Evolutionary conservation across 768 basidiomycete genomes (phyloP).

Genomic region (Clavulina sp.): DNA sequence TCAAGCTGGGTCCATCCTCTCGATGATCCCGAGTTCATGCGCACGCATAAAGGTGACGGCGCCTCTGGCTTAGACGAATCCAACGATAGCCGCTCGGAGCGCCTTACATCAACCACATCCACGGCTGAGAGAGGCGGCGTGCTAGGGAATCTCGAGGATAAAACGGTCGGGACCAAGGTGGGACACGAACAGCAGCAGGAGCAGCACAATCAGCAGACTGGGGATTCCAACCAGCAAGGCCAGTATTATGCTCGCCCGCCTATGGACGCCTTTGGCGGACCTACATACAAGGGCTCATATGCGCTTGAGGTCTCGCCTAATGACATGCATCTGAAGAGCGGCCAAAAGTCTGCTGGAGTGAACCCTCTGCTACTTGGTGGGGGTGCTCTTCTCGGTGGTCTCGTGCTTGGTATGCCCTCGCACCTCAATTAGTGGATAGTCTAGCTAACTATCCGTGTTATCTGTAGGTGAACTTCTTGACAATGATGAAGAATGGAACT

Average conservation of each 20-base stretch:
- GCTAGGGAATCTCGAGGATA: not conserved
- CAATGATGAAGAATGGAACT: no score
- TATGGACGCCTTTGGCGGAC: not conserved
- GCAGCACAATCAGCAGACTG: not conserved
- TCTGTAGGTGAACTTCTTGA: not conserved
- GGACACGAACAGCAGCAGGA: not conserved
- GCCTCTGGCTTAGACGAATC: not conserved
- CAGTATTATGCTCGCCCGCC: not conserved
- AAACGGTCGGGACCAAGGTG: not conserved
- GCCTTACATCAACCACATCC: no score
- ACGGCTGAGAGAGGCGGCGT: not conserved
- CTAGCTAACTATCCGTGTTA: not conserved
- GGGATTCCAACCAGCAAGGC: not conserved
- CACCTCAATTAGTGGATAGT: no score
- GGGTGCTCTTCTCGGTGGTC: not conserved
- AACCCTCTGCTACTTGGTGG: not conserved
- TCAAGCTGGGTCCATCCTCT: constrained; percentile 59
- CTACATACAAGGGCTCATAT: not conserved
- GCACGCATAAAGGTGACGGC: constrained; percentile 20
- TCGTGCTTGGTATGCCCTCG: not conserved
- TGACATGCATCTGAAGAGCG: not conserved
- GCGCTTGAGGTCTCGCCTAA: not conserved
- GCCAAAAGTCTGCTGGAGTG: not conserved
- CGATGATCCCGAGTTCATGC: constrained; percentile 48
- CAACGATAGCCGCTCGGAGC: not conserved